These are phyloP conservation scores for Globisporangium acanthophoron DNA, from an alignment of 352 stramenopile species.

Conservation along the genomic window DNA sequence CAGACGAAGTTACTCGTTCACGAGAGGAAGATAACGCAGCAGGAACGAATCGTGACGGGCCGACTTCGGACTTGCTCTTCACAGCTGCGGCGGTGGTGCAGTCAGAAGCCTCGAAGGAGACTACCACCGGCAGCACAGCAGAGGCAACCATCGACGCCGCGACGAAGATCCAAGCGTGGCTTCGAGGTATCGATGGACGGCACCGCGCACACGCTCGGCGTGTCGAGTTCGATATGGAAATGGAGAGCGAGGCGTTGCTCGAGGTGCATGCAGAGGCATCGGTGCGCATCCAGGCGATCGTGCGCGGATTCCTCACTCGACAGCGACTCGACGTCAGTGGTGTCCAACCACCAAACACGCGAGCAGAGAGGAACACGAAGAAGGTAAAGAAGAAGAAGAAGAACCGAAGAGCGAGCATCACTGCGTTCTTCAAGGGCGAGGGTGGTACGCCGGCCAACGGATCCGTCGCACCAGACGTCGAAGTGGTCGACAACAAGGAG, in stretches of 20 bases:
- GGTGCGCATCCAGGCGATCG: conserved; percentile 12
- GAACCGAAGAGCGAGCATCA: no score
- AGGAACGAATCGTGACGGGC: background rate
- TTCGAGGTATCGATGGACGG: conserved; percentile 7
- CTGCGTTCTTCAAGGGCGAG: no score
- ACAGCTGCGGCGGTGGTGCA: background rate
- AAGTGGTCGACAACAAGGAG: no score
- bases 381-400: no score
- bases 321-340: background rate
- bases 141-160: background rate
- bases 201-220: conserved; percentile 1
- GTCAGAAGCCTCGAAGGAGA: background rate
- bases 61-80: background rate
- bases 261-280: conserved; percentile 10
- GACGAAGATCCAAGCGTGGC: conserved; percentile 11
- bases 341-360: no score
- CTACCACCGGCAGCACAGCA: no score
- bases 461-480: no score
- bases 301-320: conserved; percentile 4
- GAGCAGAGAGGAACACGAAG: no score
- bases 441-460: no score
- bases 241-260: conserved; percentile 9
- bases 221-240: conserved; percentile 8
- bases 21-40: background rate
- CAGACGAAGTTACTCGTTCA: no score